Base-by-base conservation (phyloP, 2,329 filamentous ascomycete species). In the Fusarium chuoi region DNA sequence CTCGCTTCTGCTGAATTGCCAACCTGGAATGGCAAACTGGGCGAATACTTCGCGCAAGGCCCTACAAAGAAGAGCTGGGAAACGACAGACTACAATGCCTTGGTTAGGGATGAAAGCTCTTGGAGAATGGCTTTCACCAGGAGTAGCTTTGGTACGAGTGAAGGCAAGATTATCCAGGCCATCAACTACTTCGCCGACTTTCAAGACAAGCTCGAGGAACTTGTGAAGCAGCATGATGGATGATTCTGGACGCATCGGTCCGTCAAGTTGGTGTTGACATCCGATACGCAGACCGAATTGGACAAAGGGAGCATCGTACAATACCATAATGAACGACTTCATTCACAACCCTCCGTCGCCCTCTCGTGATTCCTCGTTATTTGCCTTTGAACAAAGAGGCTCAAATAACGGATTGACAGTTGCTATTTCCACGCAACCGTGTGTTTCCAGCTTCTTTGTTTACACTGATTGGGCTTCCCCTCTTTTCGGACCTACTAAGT, bases 181-280 rank as follows among this genome's bases (percentile, higher is more conserved):
- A 86, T 90, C 55, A 88, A 89, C 72, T 89, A 89, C 61, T 90
- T 90, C 78, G 85, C 83, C 55, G 86, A 88, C 60, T 87, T 88
- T 79, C 88, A 90, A 77, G 83, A 87, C 15, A 84, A 84, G 63
- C 72, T 90, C 49, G 88, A 89, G 73, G 81, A 77, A 20, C 22
- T 83, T 76, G 83, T 78, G 62, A 78, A 58, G 77, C 81, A 74
- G 20, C 59, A 82, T 78, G 39, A 60, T 22, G 52, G 41, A 20
- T 67, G 26, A 74, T 38, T n/a, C 2, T 3, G 10, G 22, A 10
- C 6, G 7, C 17, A 18, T 20, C 20, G 26, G 45, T 28, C 48
- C 22, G 41, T 28, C 35, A 26, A 11, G 12, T 33, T 20, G 15
- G 14, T 48, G 24, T 46, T 18, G 35, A 26, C 36, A 55, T 22